phyloP scores from a whole-genome alignment of 257 asterid species.

The Scutellaria baicalensis region DNA sequence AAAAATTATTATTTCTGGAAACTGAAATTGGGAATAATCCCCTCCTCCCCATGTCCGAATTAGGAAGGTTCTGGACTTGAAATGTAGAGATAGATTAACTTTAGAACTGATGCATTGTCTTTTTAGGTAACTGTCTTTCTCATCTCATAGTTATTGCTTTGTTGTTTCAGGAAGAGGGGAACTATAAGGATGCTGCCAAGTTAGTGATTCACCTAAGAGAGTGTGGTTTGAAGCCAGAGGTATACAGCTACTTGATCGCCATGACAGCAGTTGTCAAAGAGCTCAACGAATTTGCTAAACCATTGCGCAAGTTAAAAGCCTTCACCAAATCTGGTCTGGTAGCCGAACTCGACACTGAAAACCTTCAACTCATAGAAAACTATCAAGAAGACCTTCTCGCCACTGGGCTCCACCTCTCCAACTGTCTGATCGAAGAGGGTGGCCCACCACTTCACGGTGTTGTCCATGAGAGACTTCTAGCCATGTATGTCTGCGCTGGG shows the following conservation, averaged over 20 bases:
- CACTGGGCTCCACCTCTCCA: conserved; percentile 51
- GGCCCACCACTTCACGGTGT: conserved; percentile 53
- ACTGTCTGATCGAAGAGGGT: conserved; percentile 60
- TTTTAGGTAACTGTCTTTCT: background rate
- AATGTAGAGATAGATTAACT: background rate
- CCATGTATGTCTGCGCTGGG: conserved; percentile 86
- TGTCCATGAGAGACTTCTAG: conserved; percentile 79
- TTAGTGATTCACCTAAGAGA: conserved; percentile 68
- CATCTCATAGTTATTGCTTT: background rate
- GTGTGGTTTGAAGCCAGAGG: conserved; percentile 70
- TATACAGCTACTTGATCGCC: conserved; percentile 81
- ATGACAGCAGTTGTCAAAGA: conserved; percentile 95
- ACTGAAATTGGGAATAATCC: background rate
- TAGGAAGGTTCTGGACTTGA: background rate
- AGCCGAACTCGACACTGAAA: conserved; percentile 52
- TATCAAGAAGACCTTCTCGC: conserved; percentile 60
- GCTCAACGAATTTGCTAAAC: conserved; percentile 79
- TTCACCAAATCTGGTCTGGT: conserved; percentile 50
- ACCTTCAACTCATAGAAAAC: conserved; percentile 38
- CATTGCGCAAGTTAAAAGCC: conserved; percentile 66
- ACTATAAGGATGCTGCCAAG: conserved; percentile 62
- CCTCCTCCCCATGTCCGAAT: background rate
- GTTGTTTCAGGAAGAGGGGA: conserved; percentile 70
- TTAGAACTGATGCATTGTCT: background rate
- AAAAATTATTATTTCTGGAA: background rate